Conservation (phyloP, 2,329 filamentous ascomycete species). For the Fusarium sp. region DNA sequence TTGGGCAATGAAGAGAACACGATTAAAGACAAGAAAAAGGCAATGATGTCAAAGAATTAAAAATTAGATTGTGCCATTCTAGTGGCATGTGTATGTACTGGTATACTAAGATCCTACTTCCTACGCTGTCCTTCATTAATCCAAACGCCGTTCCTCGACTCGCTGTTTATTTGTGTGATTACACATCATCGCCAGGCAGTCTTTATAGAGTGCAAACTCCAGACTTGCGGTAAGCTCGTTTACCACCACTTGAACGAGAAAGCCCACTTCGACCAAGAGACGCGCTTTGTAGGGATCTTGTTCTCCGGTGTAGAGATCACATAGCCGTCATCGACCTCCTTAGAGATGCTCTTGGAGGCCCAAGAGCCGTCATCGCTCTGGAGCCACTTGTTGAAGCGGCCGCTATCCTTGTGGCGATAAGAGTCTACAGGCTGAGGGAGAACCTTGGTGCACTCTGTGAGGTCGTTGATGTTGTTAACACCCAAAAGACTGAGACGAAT, state of each 20-base stretch:
- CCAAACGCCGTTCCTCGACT: slow-evolving; percentile 16
- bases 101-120: slow-evolving; percentile 23
- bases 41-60: background rate
- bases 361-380: slow-evolving; percentile 48
- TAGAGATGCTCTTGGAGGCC: slow-evolving; percentile 48
- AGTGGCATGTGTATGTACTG: slow-evolving; percentile 12
- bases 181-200: background rate
- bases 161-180: background rate
- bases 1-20: background rate
- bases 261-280: slow-evolving; percentile 34
- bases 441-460: slow-evolving; percentile 70
- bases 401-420: slow-evolving; percentile 42
- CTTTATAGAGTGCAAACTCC: background rate
- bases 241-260: slow-evolving; percentile 37
- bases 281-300: slow-evolving; percentile 44
- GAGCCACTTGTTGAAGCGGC: slow-evolving; percentile 49
- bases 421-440: slow-evolving; percentile 56
- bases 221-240: background rate
- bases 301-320: slow-evolving; percentile 42
- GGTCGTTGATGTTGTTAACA: slow-evolving; percentile 69
- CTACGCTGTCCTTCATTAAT: slow-evolving; percentile 18
- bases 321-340: slow-evolving; percentile 45
- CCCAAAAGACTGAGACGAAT: slow-evolving; percentile 69
- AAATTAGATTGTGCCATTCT: slow-evolving; percentile 21
- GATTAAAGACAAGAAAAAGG: background rate